Evolutionary conservation across 805 yeast species (phyloP), one percentile per base, ranked within the genome.

Genomic region (Saccharomyces cerevisiae): DNA sequence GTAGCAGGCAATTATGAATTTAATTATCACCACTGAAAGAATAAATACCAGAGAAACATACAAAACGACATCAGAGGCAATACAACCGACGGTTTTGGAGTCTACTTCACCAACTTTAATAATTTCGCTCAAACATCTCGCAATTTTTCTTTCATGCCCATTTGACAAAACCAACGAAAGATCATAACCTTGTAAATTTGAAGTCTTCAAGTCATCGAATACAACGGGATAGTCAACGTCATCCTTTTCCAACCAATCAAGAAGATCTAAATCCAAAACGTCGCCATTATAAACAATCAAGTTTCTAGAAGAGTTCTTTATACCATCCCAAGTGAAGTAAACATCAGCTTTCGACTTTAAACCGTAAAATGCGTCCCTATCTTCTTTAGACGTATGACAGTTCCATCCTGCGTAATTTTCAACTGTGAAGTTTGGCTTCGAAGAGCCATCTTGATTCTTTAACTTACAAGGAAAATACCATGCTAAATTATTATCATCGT

Each of bases 401-500:
- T 92, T 95, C 81, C 88, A 90, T 8, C 97, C 97, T 49, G 76
- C 72, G 68, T 90, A 91, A 65, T 83, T 82, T 22, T 76, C 77
- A 29, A 61, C 55, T 1, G 90, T 80, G 58, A 78, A 78, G 67
- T 87, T 87, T 43, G 88, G 87, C 29, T 70, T 54, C 1, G 87
- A 70, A 1, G 94, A 77, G 4, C 96, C 96, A 67, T 89, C 88
- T 61, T 81, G 85, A 46, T 74, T 70, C 52, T 80, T 74, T 31
- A 87, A 57, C 61, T 84, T 83, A 75, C 99, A 94, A 2, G 99
- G 98, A 85, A 91, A 89, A 72, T 94, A 94, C 96, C 97, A 91
- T 17, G 96, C 97, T 61, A 92, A 69, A 30, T 79, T 76, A 26
- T 80, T 83, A 31, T 79, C 79, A 46, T 73, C 76, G 53, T 79